phyloP scores from a whole-genome alignment of 371 early-diverging fungal species.

The Mortierella sp. region DNA sequence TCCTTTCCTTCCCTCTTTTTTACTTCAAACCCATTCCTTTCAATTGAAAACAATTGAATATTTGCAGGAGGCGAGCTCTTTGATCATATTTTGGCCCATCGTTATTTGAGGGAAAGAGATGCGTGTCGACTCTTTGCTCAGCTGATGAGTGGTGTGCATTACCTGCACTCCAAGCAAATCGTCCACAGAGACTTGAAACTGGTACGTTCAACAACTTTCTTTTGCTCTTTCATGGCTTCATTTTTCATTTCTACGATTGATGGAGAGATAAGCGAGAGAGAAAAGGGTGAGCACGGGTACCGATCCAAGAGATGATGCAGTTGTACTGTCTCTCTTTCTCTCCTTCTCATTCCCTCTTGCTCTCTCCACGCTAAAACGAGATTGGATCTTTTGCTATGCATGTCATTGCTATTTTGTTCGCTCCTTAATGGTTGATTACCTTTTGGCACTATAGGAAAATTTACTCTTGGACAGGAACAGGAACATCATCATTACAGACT shows the following conservation, averaged over 20 bases:
- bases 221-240: not conserved
- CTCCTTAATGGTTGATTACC: not conserved
- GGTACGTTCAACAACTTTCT: not conserved
- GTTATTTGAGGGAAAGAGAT: constrained; percentile 93
- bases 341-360: not conserved
- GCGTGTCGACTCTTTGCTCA: constrained; percentile 96
- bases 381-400: not conserved
- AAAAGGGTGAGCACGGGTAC: not conserved
- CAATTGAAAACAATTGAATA: not conserved
- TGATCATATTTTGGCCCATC: constrained; percentile 95
- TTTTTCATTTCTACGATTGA: not conserved
- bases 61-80: constrained; percentile 92
- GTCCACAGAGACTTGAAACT: constrained; percentile 96
- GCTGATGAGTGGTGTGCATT: constrained; percentile 89
- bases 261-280: not conserved
- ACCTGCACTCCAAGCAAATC: constrained; percentile 89
- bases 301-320: not conserved
- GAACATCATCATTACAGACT: constrained; percentile 97
- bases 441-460: constrained; percentile 81
- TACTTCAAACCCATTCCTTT: not conserved
- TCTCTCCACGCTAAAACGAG: not conserved
- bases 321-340: not conserved
- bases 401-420: not conserved
- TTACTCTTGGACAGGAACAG: constrained; percentile 86
- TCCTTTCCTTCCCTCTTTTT: not conserved